These are phyloP conservation scores for Hericium erinaceus DNA, from an alignment of 768 basidiomycete species.

Conservation along the genomic window DNA sequence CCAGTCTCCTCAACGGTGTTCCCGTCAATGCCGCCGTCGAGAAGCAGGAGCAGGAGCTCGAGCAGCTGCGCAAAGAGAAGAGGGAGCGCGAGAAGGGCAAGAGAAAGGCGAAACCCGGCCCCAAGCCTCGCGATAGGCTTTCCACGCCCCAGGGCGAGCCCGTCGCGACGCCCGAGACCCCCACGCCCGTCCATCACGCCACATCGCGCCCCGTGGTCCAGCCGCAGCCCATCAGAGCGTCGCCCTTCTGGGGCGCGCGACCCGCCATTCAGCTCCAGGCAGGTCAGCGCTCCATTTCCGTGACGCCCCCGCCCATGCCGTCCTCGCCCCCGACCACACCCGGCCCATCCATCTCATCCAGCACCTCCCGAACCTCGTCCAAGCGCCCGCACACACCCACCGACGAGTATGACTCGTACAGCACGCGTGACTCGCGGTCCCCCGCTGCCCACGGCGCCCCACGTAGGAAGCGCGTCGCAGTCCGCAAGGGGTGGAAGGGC, in stretches of 20 bases:
- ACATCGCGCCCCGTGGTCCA: conserved; percentile 11
- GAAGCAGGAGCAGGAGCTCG: conserved; percentile 46
- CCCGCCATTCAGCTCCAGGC: conserved; percentile 67
- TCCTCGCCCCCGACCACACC: conserved; percentile 68
- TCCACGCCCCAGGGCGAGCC: conserved; percentile 16
- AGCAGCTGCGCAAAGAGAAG: conserved; percentile 44
- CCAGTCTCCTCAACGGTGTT: conserved; percentile 71
- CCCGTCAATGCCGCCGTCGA: conserved; percentile 55
- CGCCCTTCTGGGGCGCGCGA: conserved; percentile 53
- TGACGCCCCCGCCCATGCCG: conserved; percentile 58
- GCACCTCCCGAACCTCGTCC: conserved; percentile 69
- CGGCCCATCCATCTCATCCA: conserved; percentile 63
- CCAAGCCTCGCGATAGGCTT: conserved; percentile 18
- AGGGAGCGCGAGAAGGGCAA: conserved; percentile 45
- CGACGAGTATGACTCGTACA: conserved; percentile 31
- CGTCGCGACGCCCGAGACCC: conserved; percentile 12
- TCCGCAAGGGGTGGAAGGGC: conserved; percentile 83
- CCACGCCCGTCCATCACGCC: conserved; percentile 13
- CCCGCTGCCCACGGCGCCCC: conserved; percentile 16
- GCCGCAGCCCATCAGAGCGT: conserved; percentile 6
- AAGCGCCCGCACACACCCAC: conserved; percentile 72
- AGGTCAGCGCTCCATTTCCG: conserved; percentile 60
- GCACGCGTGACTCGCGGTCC: conserved; percentile 17
- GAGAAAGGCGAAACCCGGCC: conserved; percentile 30
- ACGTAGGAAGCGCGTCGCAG: conserved; percentile 47